Evolutionary conservation across 106 monocot species (phyloP).

Genomic region (Phalaenopsis aphrodite): DNA sequence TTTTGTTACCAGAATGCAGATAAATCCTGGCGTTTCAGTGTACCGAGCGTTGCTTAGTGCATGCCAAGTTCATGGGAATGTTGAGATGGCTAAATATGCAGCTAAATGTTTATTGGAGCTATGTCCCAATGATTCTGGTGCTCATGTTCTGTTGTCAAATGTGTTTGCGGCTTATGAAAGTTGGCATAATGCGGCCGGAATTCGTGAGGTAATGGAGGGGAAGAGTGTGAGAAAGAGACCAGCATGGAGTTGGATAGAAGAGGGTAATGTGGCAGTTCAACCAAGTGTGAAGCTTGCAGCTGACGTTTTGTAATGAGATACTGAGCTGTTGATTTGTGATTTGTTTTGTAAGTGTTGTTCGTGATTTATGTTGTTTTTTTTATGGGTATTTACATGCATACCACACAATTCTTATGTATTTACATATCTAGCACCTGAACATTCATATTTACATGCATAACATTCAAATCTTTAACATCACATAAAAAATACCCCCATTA

Average conservation of each 20-base stretch:
- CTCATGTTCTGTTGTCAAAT: conserved; percentile 41
- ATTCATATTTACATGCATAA: no score
- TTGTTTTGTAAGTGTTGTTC: neutral
- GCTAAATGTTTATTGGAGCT: conserved; percentile 25
- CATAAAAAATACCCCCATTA: no score
- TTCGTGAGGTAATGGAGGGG: conserved; percentile 20
- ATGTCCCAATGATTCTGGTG: conserved; percentile 34
- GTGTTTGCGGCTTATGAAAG: conserved; percentile 32
- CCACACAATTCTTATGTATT: no score
- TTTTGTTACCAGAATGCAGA: conserved; percentile 36
- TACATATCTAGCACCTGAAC: no score
- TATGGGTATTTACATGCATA: no score
- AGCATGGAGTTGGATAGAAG: conserved; percentile 38
- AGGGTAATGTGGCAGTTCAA: conserved; percentile 5
- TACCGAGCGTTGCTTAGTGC: conserved; percentile 45
- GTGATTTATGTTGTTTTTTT: neutral
- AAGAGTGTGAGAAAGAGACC: conserved; percentile 35
- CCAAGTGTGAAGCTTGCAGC: neutral
- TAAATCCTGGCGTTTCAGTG: conserved; percentile 32
- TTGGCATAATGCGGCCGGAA: conserved; percentile 30
- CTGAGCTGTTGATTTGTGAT: neutral
- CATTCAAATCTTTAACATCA: no score
- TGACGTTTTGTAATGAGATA: neutral
- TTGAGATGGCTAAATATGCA: conserved; percentile 31
- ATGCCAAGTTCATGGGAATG: conserved; percentile 34